Base-by-base conservation (phyloP, 768 basidiomycete genomes). In the Auriculariales sp. region DNA sequence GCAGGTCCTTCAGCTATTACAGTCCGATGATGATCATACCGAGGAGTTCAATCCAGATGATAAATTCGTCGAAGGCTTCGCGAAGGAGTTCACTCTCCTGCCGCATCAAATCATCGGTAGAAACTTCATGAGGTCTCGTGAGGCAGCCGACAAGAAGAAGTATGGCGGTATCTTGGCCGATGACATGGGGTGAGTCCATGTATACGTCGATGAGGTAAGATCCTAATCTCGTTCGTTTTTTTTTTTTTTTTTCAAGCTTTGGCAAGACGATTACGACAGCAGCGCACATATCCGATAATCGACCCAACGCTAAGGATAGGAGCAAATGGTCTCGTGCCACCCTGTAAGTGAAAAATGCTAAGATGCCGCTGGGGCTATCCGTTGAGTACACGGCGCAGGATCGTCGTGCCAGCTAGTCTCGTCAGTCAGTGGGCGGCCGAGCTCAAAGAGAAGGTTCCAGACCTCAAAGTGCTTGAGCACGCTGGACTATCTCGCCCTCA, bases 191-290 rank as follows among this genome's bases (percentile, higher is more conserved):
- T 83, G 57, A 47, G 71, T 56, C 19, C 39, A 29, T 11, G 27
- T 19, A n/a, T n/a, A n/a, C n/a, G n/a, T n/a, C n/a, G n/a, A n/a
- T n/a, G n/a, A n/a, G n/a, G n/a, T n/a, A n/a, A n/a, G n/a, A n/a
- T 15, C 5, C 3, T 44, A n/a, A n/a, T n/a, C 19, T 31, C n/a
- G 52, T 15, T 10, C 47, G 42, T 31, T 35, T 54, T 27, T n/a
- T 39, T 50, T 53, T 28, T 52, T 36, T 39, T 27, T 15, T 53
- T 29, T 17, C 4, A 48, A 86, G 83, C 52, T 71, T 88, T 1
- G 86, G 86, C 1, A 90, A 92, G 67, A 99, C 95, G 0, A 86
- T 97, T 22, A 94, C 98, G 59, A 86, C 87, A 0, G 68, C 98
- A 11, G 74, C 83, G 0, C 77, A 90, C 1, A 93, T 99, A 34